Conservation (phyloP, 2,329 filamentous ascomycete genomes). For the Westerdykella ornata region DNA sequence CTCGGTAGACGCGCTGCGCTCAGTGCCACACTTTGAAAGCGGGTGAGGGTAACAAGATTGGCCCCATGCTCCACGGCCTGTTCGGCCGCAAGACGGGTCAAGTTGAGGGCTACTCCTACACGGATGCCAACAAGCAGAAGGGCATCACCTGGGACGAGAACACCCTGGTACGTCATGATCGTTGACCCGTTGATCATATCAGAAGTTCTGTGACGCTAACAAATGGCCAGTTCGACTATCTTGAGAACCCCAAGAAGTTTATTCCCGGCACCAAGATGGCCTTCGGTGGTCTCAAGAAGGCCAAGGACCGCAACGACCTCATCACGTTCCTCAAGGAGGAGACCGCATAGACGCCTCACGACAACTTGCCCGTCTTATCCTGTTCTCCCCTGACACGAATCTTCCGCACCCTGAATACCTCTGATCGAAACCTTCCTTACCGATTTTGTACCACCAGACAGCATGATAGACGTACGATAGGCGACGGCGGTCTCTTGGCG, state of each 20-base stretch:
- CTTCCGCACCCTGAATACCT: conserved; percentile 13
- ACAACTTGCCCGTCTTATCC: conserved; percentile 12
- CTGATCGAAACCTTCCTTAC: conserved; percentile 17
- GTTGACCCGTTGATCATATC: not conserved
- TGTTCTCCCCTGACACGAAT: conserved; percentile 2
- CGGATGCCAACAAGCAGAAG: conserved; percentile 99
- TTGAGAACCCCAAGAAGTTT: conserved; percentile 99
- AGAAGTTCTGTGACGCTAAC: conserved; percentile 10
- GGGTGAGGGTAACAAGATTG: conserved; percentile 93
- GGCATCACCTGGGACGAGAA: conserved; percentile 81
- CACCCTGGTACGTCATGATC: conserved; percentile 60
- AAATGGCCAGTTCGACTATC: conserved; percentile 73
- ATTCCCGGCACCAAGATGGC: conserved; percentile 99
- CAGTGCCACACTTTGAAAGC: conserved; percentile 97
- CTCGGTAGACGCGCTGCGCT: conserved; percentile 71
- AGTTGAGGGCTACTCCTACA: conserved; percentile 92
- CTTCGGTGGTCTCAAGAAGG: conserved; percentile 99
- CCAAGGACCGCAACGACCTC: conserved; percentile 97
- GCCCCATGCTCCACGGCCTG: conserved; percentile 92
- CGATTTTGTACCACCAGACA: conserved; percentile 33
- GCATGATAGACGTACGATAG: conserved; percentile 38
- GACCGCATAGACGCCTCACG: conserved; percentile 55
- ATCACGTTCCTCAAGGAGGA: conserved; percentile 75
- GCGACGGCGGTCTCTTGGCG: conserved; percentile 16
- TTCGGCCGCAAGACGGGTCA: conserved; percentile 93